Base-by-base conservation (phyloP, 1,284 basidiomycete genomes). In the Leccinum huronense region DNA sequence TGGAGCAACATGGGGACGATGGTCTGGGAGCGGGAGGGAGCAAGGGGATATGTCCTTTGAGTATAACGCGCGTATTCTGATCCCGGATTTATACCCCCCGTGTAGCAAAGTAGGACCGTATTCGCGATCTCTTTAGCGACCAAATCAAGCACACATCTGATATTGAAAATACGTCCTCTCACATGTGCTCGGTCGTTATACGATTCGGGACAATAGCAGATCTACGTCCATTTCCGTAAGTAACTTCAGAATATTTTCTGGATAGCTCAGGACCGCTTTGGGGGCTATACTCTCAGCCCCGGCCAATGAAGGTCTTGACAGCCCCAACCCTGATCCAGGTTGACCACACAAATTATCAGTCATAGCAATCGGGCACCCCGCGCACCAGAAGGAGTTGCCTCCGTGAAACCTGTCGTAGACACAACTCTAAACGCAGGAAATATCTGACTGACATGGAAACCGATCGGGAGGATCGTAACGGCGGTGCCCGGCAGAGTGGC, bases 91-190 rank as follows among this genome's bases (percentile, higher is more conserved):
- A 74, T 76, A 74, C 63, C 66, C 66, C 66, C 68, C 68, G 65
- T 69, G 66, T 58, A 75, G 71, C 69, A 69, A 73, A 66, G 72
- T 69, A 68, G 67, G 66, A 62, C 70, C 63, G 59, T 67, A 57
- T 63, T 67, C 53, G 72, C 67, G 63, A 72, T 64, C 65, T 64
- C 71, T 65, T 63, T 72, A 63, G 65, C 67, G 66, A 70, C 76
- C 74, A 74, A 77, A 75, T 77, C 71, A 67, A 77, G 76, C 56
- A 69, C 59, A 55, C 63, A 63, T 72, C 71, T 68, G 71, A 75
- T 75, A 73, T 75, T 77, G 75, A 75, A 73, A 75, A 74, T 69
- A 60, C 68, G 63, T 63, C 63, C 64, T 67, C 73, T 69, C 75
- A 75, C 76, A 71, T 77, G 76, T 66, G 66, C 69, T 73, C 73